Evolutionary conservation across 257 asterid species (phyloP).

Genomic region (Lycium barbarum): DNA sequence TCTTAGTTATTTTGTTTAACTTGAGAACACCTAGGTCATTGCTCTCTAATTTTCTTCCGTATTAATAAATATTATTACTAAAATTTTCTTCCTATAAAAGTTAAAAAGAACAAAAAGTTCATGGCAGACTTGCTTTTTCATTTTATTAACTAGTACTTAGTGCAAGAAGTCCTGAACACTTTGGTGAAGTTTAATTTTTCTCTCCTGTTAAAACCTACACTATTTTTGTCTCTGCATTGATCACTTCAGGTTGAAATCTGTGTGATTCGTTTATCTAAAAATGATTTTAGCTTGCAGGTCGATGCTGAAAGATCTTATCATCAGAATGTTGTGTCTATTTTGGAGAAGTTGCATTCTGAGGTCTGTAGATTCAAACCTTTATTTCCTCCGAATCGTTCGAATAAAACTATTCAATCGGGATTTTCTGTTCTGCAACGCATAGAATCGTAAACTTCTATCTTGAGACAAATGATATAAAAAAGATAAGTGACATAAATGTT

Average conservation of each 20-base stretch:
- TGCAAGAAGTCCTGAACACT: constrained; percentile 5
- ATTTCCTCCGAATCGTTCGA: constrained; percentile 23
- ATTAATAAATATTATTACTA: background rate
- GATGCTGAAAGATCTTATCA: constrained; percentile 92
- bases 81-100: background rate
- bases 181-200: background rate
- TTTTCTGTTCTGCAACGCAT: background rate
- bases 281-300: constrained; percentile 61
- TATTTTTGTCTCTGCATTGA: constrained; percentile 13
- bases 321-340: constrained; percentile 66
- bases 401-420: background rate
- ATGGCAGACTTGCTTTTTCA: background rate
- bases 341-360: constrained; percentile 89
- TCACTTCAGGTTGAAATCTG: background rate
- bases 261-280: constrained; percentile 35
- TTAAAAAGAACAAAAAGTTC: background rate
- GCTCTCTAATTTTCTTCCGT: constrained; percentile 6
- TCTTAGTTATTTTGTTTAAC: constrained; percentile 20
- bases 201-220: background rate
- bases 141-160: background rate
- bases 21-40: background rate
- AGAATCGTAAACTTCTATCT: background rate
- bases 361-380: constrained; percentile 44
- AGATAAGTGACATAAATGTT: constrained; percentile 23
- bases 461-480: background rate